These are phyloP conservation scores for Neocatenulostroma microsporum DNA, from an alignment of 2,329 filamentous ascomycete genomes.

Conservation along the genomic window DNA sequence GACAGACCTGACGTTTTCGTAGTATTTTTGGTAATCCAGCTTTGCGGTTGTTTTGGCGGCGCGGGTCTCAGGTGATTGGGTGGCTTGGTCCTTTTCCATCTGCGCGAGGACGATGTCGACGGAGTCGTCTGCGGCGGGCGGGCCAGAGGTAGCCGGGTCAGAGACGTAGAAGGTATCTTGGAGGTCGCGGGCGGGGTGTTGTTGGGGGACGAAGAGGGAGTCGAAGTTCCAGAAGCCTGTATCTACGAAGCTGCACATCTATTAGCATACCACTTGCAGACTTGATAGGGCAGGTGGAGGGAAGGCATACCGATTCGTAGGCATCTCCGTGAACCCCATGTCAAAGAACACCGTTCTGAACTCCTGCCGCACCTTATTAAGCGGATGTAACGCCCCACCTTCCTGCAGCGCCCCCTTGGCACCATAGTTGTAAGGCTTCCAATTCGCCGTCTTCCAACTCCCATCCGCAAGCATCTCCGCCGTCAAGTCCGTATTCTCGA, in stretches of 20 bases:
- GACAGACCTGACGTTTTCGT: conserved; percentile 76
- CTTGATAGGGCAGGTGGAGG: too few relatives aligned
- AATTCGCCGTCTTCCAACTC: conserved; percentile 83
- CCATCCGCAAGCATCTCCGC: conserved; percentile 83
- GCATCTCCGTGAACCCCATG: conserved; percentile 98
- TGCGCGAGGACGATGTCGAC: conserved; percentile 41
- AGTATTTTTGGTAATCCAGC: conserved; percentile 74
- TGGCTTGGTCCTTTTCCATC: conserved; percentile 32
- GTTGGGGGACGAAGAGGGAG: conserved; percentile 89
- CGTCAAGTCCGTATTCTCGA: conserved; percentile 93
- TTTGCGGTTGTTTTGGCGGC: conserved; percentile 13
- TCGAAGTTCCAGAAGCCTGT: conserved; percentile 99
- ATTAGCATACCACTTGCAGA: too few relatives aligned
- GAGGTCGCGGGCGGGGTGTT: conserved; percentile 92
- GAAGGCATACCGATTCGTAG: conserved; percentile 65
- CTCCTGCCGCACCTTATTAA: conserved; percentile 93
- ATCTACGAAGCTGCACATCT: conserved; percentile 79
- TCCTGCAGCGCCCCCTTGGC: conserved; percentile 48
- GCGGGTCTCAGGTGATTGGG: conserved; percentile 12
- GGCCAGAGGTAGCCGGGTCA: conserved; percentile 70
- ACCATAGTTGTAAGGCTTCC: conserved; percentile 80
- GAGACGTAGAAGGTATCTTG: conserved; percentile 99
- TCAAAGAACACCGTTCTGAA: conserved; percentile 99
- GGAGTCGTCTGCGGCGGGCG: conserved; percentile 49
- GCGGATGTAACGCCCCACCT: conserved; percentile 41